Evolutionary conservation across 495 filamentous ascomycete genomes (phyloP), one percentile per base, ranked within the genome.

Genomic region (Aspergillus panamensis): DNA sequence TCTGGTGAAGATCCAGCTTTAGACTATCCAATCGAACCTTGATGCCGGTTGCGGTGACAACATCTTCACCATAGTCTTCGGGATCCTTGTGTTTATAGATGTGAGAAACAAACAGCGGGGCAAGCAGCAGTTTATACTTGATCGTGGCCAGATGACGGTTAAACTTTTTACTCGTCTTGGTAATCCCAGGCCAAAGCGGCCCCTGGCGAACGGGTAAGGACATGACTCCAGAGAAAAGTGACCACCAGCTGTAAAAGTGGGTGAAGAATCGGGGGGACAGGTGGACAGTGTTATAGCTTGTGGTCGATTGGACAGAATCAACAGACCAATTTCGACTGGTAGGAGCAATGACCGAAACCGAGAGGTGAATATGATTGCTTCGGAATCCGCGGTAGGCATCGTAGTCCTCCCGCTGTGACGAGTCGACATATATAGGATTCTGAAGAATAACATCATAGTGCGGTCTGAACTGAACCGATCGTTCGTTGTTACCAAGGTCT

Each of bases 211-310:
- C 87, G 25, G 94, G 94, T 25, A 98, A 82, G 10, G 94, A 94
- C 87, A 98, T 92, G 13, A 90, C 87, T 0, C 93, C 93, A 7
- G 90, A 90, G 73, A 98, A 98, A 59, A 97, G 82, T 10, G 88
- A 89, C 93, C 92, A 97, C 94, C 94, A 98, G 62, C 87, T 86
- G 74, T 92, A 97, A 76, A 98, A 98, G 65, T 97, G 94, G 2
- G 92, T 96, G 69, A 98, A 98, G 79, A 97, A 96, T 7, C 92
- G 85, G 7, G 94, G 94, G 9, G 86, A 92, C 45, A 97, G 78
- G 69, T 98, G 95, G 5, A 96, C 88, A 0, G 92, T 87, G 61
- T 98, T 98, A 74, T 97, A 97, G 70, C 91, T 96, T 52, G 80
- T 81, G 9, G 91, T 92, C 10, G 88, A 81, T 55, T 86, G 82